These are phyloP conservation scores for Septoria petroselini DNA, from an alignment of 2,329 filamentous ascomycete species.

Conservation along the genomic window DNA sequence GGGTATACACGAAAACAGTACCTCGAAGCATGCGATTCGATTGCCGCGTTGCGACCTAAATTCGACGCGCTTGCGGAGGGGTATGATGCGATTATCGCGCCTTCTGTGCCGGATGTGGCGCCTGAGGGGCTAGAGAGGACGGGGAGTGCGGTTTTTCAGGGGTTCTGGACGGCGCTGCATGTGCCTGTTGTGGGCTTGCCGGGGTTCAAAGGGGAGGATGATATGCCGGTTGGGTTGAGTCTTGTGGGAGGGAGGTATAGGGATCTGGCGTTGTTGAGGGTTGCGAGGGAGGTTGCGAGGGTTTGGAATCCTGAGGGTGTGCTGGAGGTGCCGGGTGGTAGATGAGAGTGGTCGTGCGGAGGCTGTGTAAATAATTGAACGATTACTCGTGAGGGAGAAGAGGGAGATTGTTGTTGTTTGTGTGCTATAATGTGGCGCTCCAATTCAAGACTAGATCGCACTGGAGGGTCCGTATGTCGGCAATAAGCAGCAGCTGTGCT, in stretches of 20 bases:
- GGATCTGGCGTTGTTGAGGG: constrained; percentile 45
- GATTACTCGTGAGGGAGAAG: no score
- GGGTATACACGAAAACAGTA: constrained; percentile 48
- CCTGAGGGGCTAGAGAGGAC: constrained; percentile 54
- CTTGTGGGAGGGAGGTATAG: constrained; percentile 49
- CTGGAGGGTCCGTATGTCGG: no score
- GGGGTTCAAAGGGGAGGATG: constrained; percentile 57
- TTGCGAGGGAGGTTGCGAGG: constrained; percentile 43
- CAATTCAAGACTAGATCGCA: no score
- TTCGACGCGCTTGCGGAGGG: constrained; percentile 52
- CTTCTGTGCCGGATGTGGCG: constrained; percentile 60
- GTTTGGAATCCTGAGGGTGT: constrained; percentile 34
- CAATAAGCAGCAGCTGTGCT: no score
- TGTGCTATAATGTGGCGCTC: no score
- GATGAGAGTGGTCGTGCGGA: no score
- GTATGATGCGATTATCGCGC: constrained; percentile 57
- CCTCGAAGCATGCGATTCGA: constrained; percentile 55
- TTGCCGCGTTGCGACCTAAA: constrained; percentile 53
- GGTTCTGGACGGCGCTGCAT: constrained; percentile 48
- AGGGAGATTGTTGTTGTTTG: no score
- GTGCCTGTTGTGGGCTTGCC: constrained; percentile 63
- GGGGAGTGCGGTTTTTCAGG: constrained; percentile 50
- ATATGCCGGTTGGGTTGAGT: constrained; percentile 59
- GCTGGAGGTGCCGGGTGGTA: no score
- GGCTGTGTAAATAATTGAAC: no score